Conservation (phyloP, 1,139 yeast genomes). For the Candida neerlandica region DNA sequence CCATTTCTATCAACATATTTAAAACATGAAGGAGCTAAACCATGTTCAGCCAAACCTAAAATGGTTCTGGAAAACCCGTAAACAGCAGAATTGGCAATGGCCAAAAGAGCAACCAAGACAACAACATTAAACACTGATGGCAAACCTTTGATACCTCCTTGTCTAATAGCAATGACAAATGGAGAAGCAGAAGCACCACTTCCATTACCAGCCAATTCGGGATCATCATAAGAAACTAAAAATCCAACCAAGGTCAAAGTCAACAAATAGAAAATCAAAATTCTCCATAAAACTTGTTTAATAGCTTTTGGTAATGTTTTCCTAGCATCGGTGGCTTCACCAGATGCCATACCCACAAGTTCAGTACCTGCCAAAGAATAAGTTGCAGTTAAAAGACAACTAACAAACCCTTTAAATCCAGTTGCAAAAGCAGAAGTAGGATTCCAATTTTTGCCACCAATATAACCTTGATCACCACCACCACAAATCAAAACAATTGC, state of each 20-base stretch:
- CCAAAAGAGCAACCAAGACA: constrained; percentile 41
- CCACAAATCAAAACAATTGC: constrained; percentile 73
- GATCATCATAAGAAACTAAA: constrained; percentile 38
- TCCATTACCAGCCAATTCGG: constrained; percentile 33
- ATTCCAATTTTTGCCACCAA: constrained; percentile 60
- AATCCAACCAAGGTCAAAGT: constrained; percentile 45
- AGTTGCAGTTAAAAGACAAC: constrained; percentile 45
- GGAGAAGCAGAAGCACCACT: constrained; percentile 41
- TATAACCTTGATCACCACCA: constrained; percentile 58
- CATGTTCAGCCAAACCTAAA: constrained; percentile 43
- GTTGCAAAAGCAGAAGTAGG: constrained; percentile 53
- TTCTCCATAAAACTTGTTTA: constrained; percentile 48
- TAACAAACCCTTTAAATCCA: constrained; percentile 57
- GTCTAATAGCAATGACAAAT: constrained; percentile 46
- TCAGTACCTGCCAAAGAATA: constrained; percentile 51
- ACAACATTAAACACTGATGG: constrained; percentile 49
- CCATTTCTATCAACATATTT: constrained; percentile 45
- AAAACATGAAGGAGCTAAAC: constrained; percentile 39
- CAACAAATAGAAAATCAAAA: constrained; percentile 42
- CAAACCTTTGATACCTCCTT: constrained; percentile 43
- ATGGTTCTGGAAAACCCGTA: constrained; percentile 48
- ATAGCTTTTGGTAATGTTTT: constrained; percentile 44
- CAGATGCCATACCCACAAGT: constrained; percentile 44
- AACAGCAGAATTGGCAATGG: constrained; percentile 50
- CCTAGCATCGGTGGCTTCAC: constrained; percentile 42